These are phyloP conservation scores for Geotrichum australiense DNA, from an alignment of 1,139 yeast species.

Conservation along the genomic window DNA sequence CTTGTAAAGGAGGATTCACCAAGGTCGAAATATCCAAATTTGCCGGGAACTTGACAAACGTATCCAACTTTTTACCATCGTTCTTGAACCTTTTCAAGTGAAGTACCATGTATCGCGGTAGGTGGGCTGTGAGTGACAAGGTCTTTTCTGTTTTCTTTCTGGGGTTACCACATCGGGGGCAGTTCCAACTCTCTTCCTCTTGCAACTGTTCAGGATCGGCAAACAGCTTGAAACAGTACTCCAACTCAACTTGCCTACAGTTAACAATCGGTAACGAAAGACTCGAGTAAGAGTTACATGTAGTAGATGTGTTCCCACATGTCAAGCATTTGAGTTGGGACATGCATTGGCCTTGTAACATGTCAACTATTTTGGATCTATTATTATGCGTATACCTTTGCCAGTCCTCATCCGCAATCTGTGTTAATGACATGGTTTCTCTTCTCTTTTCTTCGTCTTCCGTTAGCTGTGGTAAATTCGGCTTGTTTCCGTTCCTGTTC, in stretches of 20 bases:
- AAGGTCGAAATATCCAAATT: slow-evolving; percentile 56
- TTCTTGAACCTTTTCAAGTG: slow-evolving; percentile 73
- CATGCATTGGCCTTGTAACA: slow-evolving; percentile 85
- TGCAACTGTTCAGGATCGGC: slow-evolving; percentile 62
- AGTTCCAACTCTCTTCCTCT: slow-evolving; percentile 84
- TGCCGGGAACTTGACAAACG: slow-evolving; percentile 23
- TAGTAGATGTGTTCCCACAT: slow-evolving; percentile 76
- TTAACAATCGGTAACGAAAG: slow-evolving; percentile 67
- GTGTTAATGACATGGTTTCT: slow-evolving; percentile 66
- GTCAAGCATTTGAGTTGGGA: slow-evolving; percentile 70
- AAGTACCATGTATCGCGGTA: slow-evolving; percentile 65
- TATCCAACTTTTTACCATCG: slow-evolving; percentile 24
- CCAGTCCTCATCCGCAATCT: slow-evolving; percentile 93
- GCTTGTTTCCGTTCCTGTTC: slow-evolving; percentile 55
- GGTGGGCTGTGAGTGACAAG: slow-evolving; percentile 52
- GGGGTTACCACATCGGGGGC: slow-evolving; percentile 71
- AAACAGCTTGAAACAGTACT: slow-evolving; percentile 65
- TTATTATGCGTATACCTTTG: slow-evolving; percentile 80
- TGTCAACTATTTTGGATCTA: slow-evolving; percentile 55
- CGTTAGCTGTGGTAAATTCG: slow-evolving; percentile 52
- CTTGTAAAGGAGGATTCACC: slow-evolving; percentile 57
- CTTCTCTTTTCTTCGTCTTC: slow-evolving; percentile 68
- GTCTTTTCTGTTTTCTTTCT: slow-evolving; percentile 61
- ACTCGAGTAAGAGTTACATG: slow-evolving; percentile 74
- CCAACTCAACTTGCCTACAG: slow-evolving; percentile 34